Conservation (phyloP, 768 basidiomycete species). For the Pleurotus salmoneostramineus region DNA sequence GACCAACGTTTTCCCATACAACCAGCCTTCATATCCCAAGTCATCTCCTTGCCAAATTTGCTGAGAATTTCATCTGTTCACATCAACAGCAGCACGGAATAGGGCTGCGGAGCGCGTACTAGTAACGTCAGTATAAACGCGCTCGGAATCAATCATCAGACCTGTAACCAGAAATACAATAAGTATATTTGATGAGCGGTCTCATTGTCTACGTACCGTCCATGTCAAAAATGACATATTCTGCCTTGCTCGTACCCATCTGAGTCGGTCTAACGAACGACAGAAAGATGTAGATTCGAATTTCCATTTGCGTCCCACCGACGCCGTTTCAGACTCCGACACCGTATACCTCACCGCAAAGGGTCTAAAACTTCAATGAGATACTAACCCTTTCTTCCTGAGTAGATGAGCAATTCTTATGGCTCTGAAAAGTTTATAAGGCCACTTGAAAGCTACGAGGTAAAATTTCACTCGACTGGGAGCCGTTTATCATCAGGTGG, state of each 20-base stretch:
- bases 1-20: conserved; percentile 80
- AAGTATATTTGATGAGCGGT: neutral
- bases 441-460: no score
- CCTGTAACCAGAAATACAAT: conserved; percentile 31
- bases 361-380: no score
- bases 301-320: neutral
- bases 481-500: no score
- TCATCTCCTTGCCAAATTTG: conserved; percentile 71
- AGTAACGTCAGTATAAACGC: conserved; percentile 73
- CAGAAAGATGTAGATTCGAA: neutral
- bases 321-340: neutral
- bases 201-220: conserved; percentile 75
- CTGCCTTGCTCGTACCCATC: conserved; percentile 24
- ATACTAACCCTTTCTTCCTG: no score
- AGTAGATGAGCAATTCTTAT: no score
- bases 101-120: conserved; percentile 40
- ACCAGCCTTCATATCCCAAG: conserved; percentile 87
- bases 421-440: no score
- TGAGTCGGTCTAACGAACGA: neutral
- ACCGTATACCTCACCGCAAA: no score
- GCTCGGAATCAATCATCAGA: conserved; percentile 73
- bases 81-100: neutral
- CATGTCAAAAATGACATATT: conserved; percentile 74
- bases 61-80: conserved; percentile 65
- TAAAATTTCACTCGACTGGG: no score